Evolutionary conservation across 1,284 basidiomycete species (phyloP).

Genomic region (Puccinia coronata): DNA sequence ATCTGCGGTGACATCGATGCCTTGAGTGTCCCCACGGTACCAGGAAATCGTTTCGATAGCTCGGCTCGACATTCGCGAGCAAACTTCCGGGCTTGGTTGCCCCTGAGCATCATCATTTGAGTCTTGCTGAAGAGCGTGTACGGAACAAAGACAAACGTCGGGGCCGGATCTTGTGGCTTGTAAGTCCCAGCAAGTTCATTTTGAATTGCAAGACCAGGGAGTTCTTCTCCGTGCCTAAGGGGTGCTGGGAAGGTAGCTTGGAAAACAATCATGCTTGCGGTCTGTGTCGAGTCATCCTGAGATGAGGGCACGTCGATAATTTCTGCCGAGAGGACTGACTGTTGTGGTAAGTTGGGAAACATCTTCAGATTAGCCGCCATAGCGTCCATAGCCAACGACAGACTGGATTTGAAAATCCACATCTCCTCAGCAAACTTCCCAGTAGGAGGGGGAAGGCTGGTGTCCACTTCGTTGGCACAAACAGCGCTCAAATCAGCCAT

Average conservation of each 20-base stretch:
- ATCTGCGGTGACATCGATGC: background rate
- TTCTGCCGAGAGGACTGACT: slow-evolving; percentile 62
- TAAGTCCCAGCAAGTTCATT: slow-evolving; percentile 53
- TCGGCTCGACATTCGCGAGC: slow-evolving; percentile 58
- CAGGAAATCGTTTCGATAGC: slow-evolving; percentile 59
- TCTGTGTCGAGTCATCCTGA: slow-evolving; percentile 56
- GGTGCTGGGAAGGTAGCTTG: slow-evolving; percentile 61
- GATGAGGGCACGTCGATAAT: slow-evolving; percentile 62
- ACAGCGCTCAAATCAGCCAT: slow-evolving; percentile 61
- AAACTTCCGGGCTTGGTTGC: slow-evolving; percentile 60
- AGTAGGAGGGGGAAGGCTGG: slow-evolving; percentile 49
- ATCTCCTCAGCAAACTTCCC: slow-evolving; percentile 56
- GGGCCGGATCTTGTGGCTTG: slow-evolving; percentile 60
- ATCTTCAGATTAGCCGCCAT: slow-evolving; percentile 61
- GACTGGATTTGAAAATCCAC: slow-evolving; percentile 62
- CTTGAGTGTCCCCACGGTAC: background rate
- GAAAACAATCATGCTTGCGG: slow-evolving; percentile 61
- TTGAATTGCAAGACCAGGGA: slow-evolving; percentile 56
- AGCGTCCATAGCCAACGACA: slow-evolving; percentile 62
- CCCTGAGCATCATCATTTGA: slow-evolving; percentile 62
- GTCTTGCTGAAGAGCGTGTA: slow-evolving; percentile 62
- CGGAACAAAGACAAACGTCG: slow-evolving; percentile 63
- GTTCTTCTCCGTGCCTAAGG: slow-evolving; percentile 58
- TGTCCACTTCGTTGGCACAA: slow-evolving; percentile 59
- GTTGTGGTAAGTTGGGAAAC: slow-evolving; percentile 61